A percentile compares a stretch with the other conserved stretches of the same genome.
Conservation (phyloP, 257 asterid species). For the Jasminum sambac region DNA sequence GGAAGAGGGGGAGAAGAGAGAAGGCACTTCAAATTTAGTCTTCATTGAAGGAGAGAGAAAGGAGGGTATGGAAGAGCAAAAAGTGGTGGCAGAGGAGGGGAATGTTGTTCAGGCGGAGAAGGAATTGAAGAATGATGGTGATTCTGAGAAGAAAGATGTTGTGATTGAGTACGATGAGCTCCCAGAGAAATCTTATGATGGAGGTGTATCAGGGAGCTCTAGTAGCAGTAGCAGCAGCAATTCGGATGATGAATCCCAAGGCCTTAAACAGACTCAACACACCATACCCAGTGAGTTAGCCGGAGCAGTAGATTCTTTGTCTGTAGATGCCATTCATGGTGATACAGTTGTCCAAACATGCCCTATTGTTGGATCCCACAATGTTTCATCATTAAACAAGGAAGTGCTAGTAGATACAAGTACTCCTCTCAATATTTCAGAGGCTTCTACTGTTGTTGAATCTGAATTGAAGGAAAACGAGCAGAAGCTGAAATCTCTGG, state of each 20-base stretch:
- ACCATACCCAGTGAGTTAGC: constrained; percentile 25
- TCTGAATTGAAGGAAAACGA: constrained; percentile 20
- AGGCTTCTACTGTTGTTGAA: background rate
- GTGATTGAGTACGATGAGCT: constrained; percentile 32
- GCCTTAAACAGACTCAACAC: constrained; percentile 26
- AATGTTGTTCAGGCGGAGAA: constrained; percentile 28
- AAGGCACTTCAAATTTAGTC: constrained; percentile 14
- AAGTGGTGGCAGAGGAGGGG: constrained; percentile 12
- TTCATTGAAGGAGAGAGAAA: constrained; percentile 19
- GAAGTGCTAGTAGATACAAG: constrained; percentile 19
- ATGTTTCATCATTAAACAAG: constrained; percentile 27
- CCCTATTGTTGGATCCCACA: constrained; percentile 26
- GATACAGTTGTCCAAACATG: constrained; percentile 28
- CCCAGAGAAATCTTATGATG: constrained; percentile 30
- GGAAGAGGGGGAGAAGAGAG: constrained; percentile 30
- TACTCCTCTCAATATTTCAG: constrained; percentile 22
- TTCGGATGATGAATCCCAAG: constrained; percentile 40
- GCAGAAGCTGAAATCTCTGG: constrained; percentile 4
- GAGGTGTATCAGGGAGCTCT: constrained; percentile 35
- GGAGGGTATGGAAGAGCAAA: constrained; percentile 15
- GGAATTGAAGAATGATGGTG: constrained; percentile 32
- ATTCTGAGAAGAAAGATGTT: constrained; percentile 26
- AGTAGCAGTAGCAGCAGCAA: constrained; percentile 36
- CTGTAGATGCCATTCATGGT: constrained; percentile 22
- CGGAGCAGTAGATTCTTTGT: constrained; percentile 27